Conservation (phyloP, 108 stramenopile genomes). For the Pseudonitzschia multiseries region DNA sequence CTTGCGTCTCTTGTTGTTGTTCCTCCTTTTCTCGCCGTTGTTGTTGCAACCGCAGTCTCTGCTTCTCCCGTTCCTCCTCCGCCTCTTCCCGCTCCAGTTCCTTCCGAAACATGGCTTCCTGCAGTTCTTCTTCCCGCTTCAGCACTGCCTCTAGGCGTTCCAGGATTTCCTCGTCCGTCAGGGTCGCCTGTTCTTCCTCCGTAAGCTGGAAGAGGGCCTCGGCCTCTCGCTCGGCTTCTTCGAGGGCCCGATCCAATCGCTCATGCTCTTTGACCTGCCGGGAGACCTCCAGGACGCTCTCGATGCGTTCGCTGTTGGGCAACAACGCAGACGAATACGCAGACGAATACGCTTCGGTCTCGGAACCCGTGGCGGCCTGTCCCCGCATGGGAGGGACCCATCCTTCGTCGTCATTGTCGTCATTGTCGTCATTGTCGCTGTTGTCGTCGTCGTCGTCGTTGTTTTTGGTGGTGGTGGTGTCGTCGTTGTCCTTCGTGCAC, state of each 20-base stretch:
- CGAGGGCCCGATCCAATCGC: constrained; percentile 4
- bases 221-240: constrained; percentile 10
- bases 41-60: not conserved
- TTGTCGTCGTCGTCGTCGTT: not conserved
- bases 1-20: constrained; percentile 2
- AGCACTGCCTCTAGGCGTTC: constrained; percentile 21
- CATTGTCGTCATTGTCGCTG: not conserved
- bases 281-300: not conserved
- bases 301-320: not conserved
- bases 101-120: constrained; percentile 42
- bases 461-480: too few relatives aligned
- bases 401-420: constrained; percentile 21
- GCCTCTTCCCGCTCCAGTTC: constrained; percentile 21
- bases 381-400: constrained; percentile 65
- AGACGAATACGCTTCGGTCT: constrained; percentile 4
- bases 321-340: constrained; percentile 4
- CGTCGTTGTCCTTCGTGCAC: too few relatives aligned
- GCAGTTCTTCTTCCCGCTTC: constrained; percentile 27
- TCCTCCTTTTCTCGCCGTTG: not conserved
- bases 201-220: constrained; percentile 25
- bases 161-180: constrained; percentile 32
- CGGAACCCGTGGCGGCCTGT: constrained; percentile 28
- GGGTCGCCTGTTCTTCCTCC: constrained; percentile 17
- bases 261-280: constrained; percentile 6
- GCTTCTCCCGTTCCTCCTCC: constrained; percentile 8